Conservation (phyloP, 306 rosid genomes). For the Citrullus amarus region DNA sequence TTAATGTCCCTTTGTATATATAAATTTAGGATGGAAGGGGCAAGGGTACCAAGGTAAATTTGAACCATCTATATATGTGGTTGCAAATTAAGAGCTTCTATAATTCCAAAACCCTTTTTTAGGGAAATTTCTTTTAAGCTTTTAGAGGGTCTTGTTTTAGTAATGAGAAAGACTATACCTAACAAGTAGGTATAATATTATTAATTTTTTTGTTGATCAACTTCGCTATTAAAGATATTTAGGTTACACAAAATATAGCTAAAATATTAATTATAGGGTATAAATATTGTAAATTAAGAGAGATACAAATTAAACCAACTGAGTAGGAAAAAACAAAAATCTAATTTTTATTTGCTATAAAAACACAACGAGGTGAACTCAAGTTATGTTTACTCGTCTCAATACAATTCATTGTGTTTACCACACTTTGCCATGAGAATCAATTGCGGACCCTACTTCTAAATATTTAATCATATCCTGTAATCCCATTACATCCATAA, state of each 20-base stretch:
- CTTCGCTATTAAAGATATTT: background rate
- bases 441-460: too few relatives aligned
- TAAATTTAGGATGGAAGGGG: background rate
- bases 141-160: background rate
- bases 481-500: too few relatives aligned
- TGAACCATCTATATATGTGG: background rate
- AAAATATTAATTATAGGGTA: background rate
- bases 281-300: too few relatives aligned
- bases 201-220: background rate
- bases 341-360: too few relatives aligned
- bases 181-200: background rate
- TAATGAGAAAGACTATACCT: background rate
- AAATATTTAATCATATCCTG: too few relatives aligned
- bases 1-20: background rate
- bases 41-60: background rate
- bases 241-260: background rate
- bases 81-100: background rate
- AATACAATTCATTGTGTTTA: too few relatives aligned
- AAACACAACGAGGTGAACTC: too few relatives aligned
- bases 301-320: too few relatives aligned
- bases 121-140: background rate
- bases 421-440: too few relatives aligned
- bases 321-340: too few relatives aligned
- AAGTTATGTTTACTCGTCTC: too few relatives aligned
- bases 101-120: background rate